A percentile compares a stretch with the other conserved stretches of the same genome.
Evolutionary conservation across 805 yeast genomes (phyloP).

Genomic region (Wickerhamia fluorescens): DNA sequence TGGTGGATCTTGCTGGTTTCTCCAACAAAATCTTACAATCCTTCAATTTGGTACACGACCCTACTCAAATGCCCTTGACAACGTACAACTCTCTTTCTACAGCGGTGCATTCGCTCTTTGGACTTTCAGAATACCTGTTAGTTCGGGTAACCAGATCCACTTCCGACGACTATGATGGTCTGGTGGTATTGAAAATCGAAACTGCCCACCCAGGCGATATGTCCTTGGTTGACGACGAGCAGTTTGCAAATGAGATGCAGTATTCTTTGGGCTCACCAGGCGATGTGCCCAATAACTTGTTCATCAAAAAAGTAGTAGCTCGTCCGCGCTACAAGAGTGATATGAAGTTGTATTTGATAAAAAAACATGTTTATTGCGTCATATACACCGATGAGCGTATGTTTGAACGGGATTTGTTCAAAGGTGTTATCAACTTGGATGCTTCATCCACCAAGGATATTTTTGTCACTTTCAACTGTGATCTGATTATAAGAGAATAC

Average conservation of each 20-base stretch:
- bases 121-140: conserved; percentile 34
- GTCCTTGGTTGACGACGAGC: conserved; percentile 44
- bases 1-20: conserved; percentile 30
- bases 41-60: conserved; percentile 10
- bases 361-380: conserved; percentile 28
- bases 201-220: conserved; percentile 49
- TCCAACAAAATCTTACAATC: conserved; percentile 32
- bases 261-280: conserved; percentile 33
- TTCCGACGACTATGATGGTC: conserved; percentile 44
- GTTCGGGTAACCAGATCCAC: conserved; percentile 51
- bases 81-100: conserved; percentile 39
- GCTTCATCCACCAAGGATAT: conserved; percentile 5
- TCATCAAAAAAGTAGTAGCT: conserved; percentile 51
- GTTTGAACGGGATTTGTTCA: conserved; percentile 44
- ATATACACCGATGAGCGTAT: conserved; percentile 44
- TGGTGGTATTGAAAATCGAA: conserved; percentile 46
- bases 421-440: conserved; percentile 38
- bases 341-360: conserved; percentile 55
- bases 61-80: conserved; percentile 14
- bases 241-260: conserved; percentile 29
- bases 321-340: conserved; percentile 57
- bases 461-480: conserved; percentile 8
- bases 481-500: conserved; percentile 4
- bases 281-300: conserved; percentile 41
- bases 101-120: conserved; percentile 39